phyloP scores from a whole-genome alignment of 345 rosid genomes.

The Euphorbia pulcherrima region DNA sequence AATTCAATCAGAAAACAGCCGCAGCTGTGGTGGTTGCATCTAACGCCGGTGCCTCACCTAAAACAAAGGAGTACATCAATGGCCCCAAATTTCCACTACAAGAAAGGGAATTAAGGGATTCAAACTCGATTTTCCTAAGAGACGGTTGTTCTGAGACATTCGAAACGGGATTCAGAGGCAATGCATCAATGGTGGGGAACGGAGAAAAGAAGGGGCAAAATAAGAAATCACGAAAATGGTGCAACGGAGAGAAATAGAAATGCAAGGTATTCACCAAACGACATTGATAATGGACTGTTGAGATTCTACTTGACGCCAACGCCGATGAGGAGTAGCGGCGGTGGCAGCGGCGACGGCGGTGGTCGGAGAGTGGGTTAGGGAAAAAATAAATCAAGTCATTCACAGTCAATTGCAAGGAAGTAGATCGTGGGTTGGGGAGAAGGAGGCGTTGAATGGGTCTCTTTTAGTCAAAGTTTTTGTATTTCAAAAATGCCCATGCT shows the following conservation, averaged over 20 bases:
- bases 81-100: constrained; percentile 46
- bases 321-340: constrained; percentile 63
- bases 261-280: constrained; percentile 77
- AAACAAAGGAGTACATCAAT: constrained; percentile 40
- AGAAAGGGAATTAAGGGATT: constrained; percentile 49
- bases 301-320: constrained; percentile 83
- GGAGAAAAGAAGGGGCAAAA: constrained; percentile 65
- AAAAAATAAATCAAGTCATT: constrained; percentile 48
- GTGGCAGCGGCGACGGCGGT: no score
- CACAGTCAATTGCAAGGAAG: constrained; percentile 74
- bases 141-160: constrained; percentile 75
- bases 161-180: constrained; percentile 56
- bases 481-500: no score
- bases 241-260: constrained; percentile 74
- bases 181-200: constrained; percentile 45
- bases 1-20: constrained; percentile 66
- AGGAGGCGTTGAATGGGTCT: no score
- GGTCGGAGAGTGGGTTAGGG: constrained; percentile 56
- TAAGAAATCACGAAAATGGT: no score
- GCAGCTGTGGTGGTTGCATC: constrained; percentile 64
- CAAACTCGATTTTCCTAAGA: constrained; percentile 62
- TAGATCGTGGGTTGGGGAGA: no score
- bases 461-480: no score
- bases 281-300: constrained; percentile 67
- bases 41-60: constrained; percentile 65